Percentiles rank a stretch among this genome's conserved stretches.
Evolutionary conservation across 768 basidiomycete species (phyloP).

Genomic region (Kwoniella botswanensis): DNA sequence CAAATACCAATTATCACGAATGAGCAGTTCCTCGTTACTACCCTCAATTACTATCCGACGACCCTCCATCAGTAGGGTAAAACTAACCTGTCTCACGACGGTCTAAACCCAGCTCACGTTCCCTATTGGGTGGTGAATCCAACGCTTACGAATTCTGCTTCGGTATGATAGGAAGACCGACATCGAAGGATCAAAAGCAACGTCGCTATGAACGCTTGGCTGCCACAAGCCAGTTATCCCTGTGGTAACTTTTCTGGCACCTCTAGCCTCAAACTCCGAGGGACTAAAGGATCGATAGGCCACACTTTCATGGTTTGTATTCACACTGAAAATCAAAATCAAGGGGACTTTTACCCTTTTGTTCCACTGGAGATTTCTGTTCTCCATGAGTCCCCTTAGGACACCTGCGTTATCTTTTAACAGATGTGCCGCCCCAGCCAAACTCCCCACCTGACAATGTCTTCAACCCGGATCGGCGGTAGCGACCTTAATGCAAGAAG

Average conservation of each 20-base stretch:
- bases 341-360: slow-evolving; percentile 80
- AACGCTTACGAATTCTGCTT: slow-evolving; percentile 76
- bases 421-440: slow-evolving; percentile 76
- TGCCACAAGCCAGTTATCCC: slow-evolving; percentile 80
- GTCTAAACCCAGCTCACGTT: slow-evolving; percentile 68
- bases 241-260: slow-evolving; percentile 81
- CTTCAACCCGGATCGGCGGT: slow-evolving; percentile 69
- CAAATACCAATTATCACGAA: slow-evolving; percentile 84
- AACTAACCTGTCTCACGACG: slow-evolving; percentile 71
- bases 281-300: slow-evolving; percentile 83
- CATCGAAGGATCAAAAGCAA: slow-evolving; percentile 83
- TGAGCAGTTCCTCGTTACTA: slow-evolving; percentile 82
- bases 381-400: slow-evolving; percentile 78
- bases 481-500: slow-evolving; percentile 62
- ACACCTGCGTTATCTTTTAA: slow-evolving; percentile 80
- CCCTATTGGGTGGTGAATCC: slow-evolving; percentile 83
- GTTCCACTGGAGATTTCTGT: slow-evolving; percentile 80
- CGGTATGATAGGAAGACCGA: slow-evolving; percentile 77
- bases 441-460: slow-evolving; percentile 82
- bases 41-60: slow-evolving; percentile 77
- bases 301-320: slow-evolving; percentile 82
- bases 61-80: slow-evolving; percentile 81
- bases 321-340: slow-evolving; percentile 81
- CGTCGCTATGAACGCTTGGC: slow-evolving; percentile 77
- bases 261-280: slow-evolving; percentile 78